Evolutionary conservation across 2,329 filamentous ascomycete genomes (phyloP).

Genomic region (Alternaria burnsii): DNA sequence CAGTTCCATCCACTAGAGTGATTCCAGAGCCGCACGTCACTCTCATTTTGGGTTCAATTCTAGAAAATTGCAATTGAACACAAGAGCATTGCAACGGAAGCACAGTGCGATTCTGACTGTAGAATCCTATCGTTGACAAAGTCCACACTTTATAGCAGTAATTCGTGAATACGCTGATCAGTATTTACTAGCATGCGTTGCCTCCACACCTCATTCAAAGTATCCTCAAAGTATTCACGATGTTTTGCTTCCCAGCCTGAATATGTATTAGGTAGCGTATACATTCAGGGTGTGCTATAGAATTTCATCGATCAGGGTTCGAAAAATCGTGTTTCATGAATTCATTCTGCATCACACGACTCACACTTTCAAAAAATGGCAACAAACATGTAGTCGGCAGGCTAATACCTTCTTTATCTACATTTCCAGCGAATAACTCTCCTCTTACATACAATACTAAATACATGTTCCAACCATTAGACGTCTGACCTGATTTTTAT

Average conservation of each 20-base stretch:
- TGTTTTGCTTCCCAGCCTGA: no score
- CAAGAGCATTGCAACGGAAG: no score
- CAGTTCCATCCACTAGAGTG: no score
- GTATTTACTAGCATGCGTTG: not conserved
- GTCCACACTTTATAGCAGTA: not conserved
- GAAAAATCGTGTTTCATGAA: not conserved
- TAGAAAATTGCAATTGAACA: no score
- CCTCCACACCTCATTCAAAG: not conserved
- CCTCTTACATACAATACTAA: not conserved
- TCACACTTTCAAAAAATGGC: not conserved
- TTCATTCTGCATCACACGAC: not conserved
- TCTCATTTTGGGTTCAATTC: no score
- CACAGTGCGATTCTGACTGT: no score
- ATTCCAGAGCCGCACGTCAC: no score
- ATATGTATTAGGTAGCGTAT: no score
- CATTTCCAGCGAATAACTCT: not conserved
- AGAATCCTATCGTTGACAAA: not conserved
- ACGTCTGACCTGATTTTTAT: not conserved
- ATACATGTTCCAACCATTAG: slow-evolving; percentile 6
- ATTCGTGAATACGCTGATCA: not conserved
- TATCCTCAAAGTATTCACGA: no score
- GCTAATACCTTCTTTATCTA: slow-evolving; percentile 2
- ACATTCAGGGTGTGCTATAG: not conserved
- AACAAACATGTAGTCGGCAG: not conserved
- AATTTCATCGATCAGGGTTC: not conserved